Evolutionary conservation across 257 asterid species (phyloP).

Genomic region (Nemophila menziesii): DNA sequence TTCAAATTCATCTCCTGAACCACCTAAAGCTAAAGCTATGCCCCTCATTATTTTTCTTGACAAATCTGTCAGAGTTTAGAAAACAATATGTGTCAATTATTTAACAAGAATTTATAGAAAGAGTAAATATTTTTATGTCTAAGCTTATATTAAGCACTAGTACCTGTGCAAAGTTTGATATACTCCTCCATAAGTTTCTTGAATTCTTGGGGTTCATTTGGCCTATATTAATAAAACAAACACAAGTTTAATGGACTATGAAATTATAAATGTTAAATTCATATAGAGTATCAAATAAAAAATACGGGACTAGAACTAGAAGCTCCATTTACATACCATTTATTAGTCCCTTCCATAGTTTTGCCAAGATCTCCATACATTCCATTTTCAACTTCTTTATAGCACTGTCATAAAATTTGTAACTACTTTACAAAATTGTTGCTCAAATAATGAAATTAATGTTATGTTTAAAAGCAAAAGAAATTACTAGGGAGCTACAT

Average conservation of each 20-base stretch:
- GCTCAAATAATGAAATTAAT: background rate
- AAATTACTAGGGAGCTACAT: constrained; percentile 39
- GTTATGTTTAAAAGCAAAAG: background rate
- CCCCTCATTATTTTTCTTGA: constrained; percentile 88
- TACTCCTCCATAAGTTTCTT: constrained; percentile 58
- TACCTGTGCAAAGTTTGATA: constrained; percentile 72
- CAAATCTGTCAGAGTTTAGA: constrained; percentile 36
- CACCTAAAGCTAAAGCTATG: constrained; percentile 72
- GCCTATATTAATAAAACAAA: constrained; percentile 34
- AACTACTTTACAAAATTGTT: constrained; percentile 1
- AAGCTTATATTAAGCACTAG: background rate
- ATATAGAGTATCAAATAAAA: background rate
- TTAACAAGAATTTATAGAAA: background rate
- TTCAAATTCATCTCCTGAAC: constrained; percentile 48
- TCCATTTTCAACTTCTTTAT: constrained; percentile 58
- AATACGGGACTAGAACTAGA: background rate
- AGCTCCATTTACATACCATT: constrained; percentile 38
- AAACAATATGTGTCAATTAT: background rate
- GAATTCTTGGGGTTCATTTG: constrained; percentile 53
- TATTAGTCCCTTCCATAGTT: constrained; percentile 54
- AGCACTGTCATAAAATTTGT: constrained; percentile 46
- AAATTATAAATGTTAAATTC: background rate
- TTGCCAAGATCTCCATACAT: constrained; percentile 71
- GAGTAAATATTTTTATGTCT: no score
- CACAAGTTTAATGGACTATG: background rate